These are phyloP conservation scores for Inosperma sp. DNA, from an alignment of 768 basidiomycete genomes.

Conservation along the genomic window DNA sequence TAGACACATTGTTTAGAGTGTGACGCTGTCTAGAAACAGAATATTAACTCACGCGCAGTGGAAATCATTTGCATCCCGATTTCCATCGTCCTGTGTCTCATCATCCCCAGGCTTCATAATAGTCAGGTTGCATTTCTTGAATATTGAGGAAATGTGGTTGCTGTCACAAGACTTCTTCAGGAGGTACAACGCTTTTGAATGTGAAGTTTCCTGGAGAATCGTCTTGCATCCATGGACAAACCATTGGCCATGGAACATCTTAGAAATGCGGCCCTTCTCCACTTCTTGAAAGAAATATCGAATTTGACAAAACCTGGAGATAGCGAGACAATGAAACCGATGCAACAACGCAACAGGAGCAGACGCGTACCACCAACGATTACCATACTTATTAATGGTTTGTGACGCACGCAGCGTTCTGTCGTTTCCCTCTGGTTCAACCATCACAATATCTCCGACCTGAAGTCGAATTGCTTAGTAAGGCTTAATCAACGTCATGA, in stretches of 20 bases:
- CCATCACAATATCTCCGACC: slow-evolving; percentile 63
- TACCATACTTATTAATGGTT: slow-evolving; percentile 53
- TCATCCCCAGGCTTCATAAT: slow-evolving; percentile 37
- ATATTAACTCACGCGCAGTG: slow-evolving; percentile 46
- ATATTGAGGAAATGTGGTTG: slow-evolving; percentile 51
- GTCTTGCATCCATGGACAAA: slow-evolving; percentile 62
- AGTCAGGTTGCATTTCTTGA: slow-evolving; percentile 50
- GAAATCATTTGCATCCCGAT: slow-evolving; percentile 44
- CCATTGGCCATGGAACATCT: slow-evolving; percentile 72
- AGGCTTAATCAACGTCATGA: not conserved
- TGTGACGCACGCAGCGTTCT: slow-evolving; percentile 44
- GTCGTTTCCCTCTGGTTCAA: slow-evolving; percentile 51
- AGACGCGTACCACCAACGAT: slow-evolving; percentile 54
- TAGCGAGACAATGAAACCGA: not conserved
- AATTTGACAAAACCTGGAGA: slow-evolving; percentile 64
- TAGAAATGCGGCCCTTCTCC: slow-evolving; percentile 23
- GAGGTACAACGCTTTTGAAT: slow-evolving; percentile 55
- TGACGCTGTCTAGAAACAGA: slow-evolving; percentile 28
- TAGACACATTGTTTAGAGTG: slow-evolving; percentile 23
- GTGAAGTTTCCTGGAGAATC: slow-evolving; percentile 59
- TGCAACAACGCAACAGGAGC: not conserved
- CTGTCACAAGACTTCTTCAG: slow-evolving; percentile 51
- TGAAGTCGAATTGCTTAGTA: slow-evolving; percentile 21
- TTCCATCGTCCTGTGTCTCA: slow-evolving; percentile 44
- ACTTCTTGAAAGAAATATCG: slow-evolving; percentile 52